Evolutionary conservation across 352 stramenopile species (phyloP).

Genomic region (Phytophthora sojae): DNA sequence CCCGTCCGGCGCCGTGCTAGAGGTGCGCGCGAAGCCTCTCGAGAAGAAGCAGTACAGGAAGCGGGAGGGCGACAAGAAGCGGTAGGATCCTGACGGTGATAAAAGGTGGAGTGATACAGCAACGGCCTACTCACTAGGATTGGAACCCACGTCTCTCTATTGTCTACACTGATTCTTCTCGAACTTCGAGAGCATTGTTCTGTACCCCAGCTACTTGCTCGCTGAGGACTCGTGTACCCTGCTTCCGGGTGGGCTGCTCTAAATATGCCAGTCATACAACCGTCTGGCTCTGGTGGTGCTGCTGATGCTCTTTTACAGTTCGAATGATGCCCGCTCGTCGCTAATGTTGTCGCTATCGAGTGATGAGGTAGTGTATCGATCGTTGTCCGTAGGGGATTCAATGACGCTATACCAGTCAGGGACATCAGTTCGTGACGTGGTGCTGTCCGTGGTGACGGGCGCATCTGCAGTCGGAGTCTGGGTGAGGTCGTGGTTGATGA

Average conservation of each 20-base stretch:
- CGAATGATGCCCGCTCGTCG: slow-evolving; percentile 62
- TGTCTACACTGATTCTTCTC: slow-evolving; percentile 30
- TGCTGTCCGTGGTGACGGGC: slow-evolving; percentile 12
- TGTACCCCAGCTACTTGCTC: slow-evolving; percentile 18
- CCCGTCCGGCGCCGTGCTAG: slow-evolving; percentile 73
- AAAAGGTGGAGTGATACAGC: background rate
- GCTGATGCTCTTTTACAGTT: slow-evolving; percentile 50
- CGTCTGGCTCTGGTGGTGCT: slow-evolving; percentile 8
- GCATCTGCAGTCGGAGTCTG: slow-evolving; percentile 14
- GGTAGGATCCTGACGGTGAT: slow-evolving; percentile 7
- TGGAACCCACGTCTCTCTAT: slow-evolving; percentile 23
- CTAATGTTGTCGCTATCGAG: slow-evolving; percentile 45
- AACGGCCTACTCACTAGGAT: background rate
- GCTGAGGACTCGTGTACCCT: slow-evolving; percentile 25
- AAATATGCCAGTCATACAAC: slow-evolving; percentile 8
- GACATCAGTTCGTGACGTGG: slow-evolving; percentile 30
- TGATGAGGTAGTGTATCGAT: slow-evolving; percentile 42
- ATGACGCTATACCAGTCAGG: slow-evolving; percentile 70
- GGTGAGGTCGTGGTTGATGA: slow-evolving; percentile 40
- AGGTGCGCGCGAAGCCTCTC: slow-evolving; percentile 73
- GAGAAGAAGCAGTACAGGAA: slow-evolving; percentile 37
- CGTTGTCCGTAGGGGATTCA: slow-evolving; percentile 50
- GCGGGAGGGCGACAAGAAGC: slow-evolving; percentile 29
- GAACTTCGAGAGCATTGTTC: slow-evolving; percentile 10
- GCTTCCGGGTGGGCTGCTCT: slow-evolving; percentile 15